phyloP scores from a whole-genome alignment of 352 stramenopile genomes.

The Peronosclerospora sorghi region DNA sequence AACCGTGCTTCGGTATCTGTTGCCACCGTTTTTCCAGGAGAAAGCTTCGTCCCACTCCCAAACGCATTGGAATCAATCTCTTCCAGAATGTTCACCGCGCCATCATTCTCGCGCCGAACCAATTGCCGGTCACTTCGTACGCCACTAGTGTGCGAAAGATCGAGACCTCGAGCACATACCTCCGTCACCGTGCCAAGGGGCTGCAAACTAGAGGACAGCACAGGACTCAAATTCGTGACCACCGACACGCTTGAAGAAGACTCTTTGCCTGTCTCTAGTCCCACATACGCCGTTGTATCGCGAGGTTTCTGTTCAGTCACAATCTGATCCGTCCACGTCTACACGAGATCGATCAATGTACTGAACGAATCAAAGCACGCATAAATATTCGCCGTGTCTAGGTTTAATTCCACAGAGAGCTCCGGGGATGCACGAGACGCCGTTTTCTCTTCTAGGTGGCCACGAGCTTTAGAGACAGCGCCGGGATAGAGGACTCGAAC shows the following conservation, averaged over 20 bases:
- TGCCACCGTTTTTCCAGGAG: constrained; percentile 40
- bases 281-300: constrained; percentile 72
- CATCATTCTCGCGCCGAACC: constrained; percentile 6
- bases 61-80: constrained; percentile 80
- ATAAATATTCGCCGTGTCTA: constrained; percentile 82
- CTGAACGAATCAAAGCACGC: constrained; percentile 86
- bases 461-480: constrained; percentile 12
- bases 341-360: constrained; percentile 64
- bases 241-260: constrained; percentile 57
- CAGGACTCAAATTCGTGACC: constrained; percentile 55
- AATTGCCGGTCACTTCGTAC: constrained; percentile 17
- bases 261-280: constrained; percentile 37
- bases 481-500: constrained; percentile 48
- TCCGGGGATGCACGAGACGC: constrained; percentile 48
- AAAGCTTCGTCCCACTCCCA: constrained; percentile 47
- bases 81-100: constrained; percentile 42
- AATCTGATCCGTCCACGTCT: constrained; percentile 60
- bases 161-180: constrained; percentile 2
- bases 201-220: constrained; percentile 12
- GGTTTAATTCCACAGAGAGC: constrained; percentile 67
- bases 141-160: constrained; percentile 18
- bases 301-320: constrained; percentile 46
- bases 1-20: constrained; percentile 79
- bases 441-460: constrained; percentile 22
- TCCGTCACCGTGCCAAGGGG: constrained; percentile 15